Conservation (phyloP, 108 stramenopile genomes). For the Cylindrotheca closterium region DNA sequence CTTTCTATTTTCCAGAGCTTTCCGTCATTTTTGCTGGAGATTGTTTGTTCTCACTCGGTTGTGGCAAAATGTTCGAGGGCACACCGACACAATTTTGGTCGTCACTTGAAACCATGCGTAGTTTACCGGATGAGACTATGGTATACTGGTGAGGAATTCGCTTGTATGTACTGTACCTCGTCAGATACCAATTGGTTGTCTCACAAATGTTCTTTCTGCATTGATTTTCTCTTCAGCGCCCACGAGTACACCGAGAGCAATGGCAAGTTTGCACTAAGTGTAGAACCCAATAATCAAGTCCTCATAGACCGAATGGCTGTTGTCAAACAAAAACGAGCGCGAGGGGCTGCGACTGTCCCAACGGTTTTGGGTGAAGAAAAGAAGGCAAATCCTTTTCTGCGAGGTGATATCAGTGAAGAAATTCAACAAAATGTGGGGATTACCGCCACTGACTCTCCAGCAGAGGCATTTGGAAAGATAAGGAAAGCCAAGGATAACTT, state of each 20-base stretch:
- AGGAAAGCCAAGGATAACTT: conserved; percentile 73
- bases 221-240: conserved; percentile 36
- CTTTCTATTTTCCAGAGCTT: conserved; percentile 72
- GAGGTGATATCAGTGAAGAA: conserved; percentile 71
- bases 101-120: conserved; percentile 50
- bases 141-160: conserved; percentile 63
- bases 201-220: neutral
- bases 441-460: conserved; percentile 37
- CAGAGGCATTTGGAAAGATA: conserved; percentile 62
- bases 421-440: conserved; percentile 65
- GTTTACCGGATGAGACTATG: conserved; percentile 76
- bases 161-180: neutral
- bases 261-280: conserved; percentile 70
- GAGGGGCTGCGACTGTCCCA: conserved; percentile 79
- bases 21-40: conserved; percentile 78
- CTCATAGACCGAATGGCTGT: conserved; percentile 51
- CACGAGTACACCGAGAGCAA: conserved; percentile 87
- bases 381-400: conserved; percentile 77
- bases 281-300: conserved; percentile 73
- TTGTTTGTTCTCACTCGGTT: conserved; percentile 79
- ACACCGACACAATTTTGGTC: conserved; percentile 74
- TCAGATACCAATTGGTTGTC: neutral
- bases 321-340: conserved; percentile 45
- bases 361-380: conserved; percentile 69
- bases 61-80: conserved; percentile 90